Evolutionary conservation across 768 basidiomycete species (phyloP), one percentile per base, ranked within the genome.

Genomic region (Mycena kentingensis): DNA sequence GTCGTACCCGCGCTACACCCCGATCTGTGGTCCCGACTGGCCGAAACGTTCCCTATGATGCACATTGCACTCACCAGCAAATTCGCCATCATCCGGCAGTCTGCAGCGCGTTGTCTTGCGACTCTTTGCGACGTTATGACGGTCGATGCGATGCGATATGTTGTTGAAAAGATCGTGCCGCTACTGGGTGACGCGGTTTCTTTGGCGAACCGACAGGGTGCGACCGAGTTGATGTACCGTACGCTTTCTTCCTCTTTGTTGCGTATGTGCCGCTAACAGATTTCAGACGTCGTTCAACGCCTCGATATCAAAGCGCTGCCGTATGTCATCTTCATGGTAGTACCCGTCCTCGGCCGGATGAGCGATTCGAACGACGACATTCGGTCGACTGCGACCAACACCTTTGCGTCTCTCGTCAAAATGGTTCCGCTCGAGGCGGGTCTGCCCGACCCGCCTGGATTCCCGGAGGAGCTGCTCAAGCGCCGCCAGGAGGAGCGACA

Each of bases 401-500:
- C 94, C 0, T 99, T 99, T 64, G 97, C 97, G 0, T 90, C 93
- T 0, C 73, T 99, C 16, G 92, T 99, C 56, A 98, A 98, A 75
- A 96, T 99, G 89, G 93, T 98, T 12, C 97, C 97, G 5, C 77
- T 99, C 0, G 97, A 97, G 93, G 92, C 93, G 61, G 97, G 96
- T 51, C 74, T 98, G n/a, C 97, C 97, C 12, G 94, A 98, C 65
- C 96, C 97, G 25, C 87, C 87, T 3, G 91, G 89, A 22, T 98
- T 99, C 73, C 85, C 97, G 0, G 81, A 83, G 27, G 93, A 94
- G 46, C 75, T 98, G 8, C 73, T 98, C 22, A 87, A 86, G 61
- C 89, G 88, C 50, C 84, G 95, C 22, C 86, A 93, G 45, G 79
- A 81, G 1, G 96, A 99, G 67, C 83, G 97, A 31, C 85, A 90